Base-by-base conservation (phyloP, 208 protist species). In the Acanthamoeba triangularis region DNA sequence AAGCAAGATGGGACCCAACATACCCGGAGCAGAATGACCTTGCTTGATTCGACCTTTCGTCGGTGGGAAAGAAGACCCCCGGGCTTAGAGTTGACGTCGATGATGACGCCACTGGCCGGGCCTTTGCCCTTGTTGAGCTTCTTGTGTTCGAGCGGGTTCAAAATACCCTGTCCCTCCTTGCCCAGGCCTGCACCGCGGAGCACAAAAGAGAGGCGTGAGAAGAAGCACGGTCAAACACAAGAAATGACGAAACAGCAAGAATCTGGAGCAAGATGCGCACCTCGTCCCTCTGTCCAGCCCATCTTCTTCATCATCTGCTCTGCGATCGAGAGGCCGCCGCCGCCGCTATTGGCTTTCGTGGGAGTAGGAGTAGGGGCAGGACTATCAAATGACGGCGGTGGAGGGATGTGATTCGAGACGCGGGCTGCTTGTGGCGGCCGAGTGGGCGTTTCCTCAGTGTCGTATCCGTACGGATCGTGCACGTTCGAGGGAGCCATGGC, bases 231-330 rank as follows among this genome's bases (percentile, higher is more conserved):
- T 0, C 14, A n/a, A 82, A n/a, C 14, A n/a, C 14, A n/a, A 82
- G 72, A 49, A 37, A 82, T 4, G 30, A 37, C 14, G 37, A 56
- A n/a, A 59, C 20, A 85, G 35, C 6, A 28, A 33, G 25, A 11
- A 23, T 33, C 2, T 30, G 18, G 61, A 28, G 18, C 28, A 67
- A 10, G 61, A 69, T 30, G 11, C 18, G 1, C 30, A 96, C 95
- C 95, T 67, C 59, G 56, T 47, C 95, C 95, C 49, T 96, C 95
- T 52, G 85, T 94, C 95, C 95, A 96, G 23, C 95, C 95, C 95
- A 96, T 96, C 69, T 95, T 92, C 37, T 69, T 69, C 85, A 96
- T 82, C 65, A 96, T 94, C 16, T 61, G 88, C 33, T 78, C 41
- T 16, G 28, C 88, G 10, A 93, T 14, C 14, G 59, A 35, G 84